Conservation (phyloP, 2,329 filamentous ascomycete genomes). For the Diaporthe batatas region DNA sequence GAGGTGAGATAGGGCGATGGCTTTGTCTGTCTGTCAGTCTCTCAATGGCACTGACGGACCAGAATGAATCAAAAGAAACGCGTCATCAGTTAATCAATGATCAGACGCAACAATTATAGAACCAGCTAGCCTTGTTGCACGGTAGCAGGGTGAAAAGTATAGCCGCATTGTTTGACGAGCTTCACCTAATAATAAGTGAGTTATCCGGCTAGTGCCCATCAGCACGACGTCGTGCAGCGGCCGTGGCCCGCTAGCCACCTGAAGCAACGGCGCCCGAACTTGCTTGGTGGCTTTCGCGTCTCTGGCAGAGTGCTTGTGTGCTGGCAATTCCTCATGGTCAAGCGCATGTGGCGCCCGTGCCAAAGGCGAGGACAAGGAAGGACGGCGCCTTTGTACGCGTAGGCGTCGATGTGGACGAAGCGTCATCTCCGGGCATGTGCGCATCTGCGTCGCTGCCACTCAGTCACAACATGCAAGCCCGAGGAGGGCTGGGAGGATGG, state of each 20-base stretch:
- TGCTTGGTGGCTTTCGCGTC: constrained; percentile 7
- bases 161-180: constrained; percentile 5
- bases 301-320: background rate
- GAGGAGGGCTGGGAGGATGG: no score
- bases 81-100: background rate
- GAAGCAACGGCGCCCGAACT: constrained; percentile 29
- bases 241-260: constrained; percentile 5
- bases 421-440: background rate
- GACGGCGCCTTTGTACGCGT: background rate
- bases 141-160: constrained; percentile 2
- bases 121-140: constrained; percentile 18
- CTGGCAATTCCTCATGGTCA: background rate
- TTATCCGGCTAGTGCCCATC: constrained; percentile 12
- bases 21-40: constrained; percentile 24
- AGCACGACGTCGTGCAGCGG: constrained; percentile 25
- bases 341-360: background rate
- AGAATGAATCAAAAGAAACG: no score
- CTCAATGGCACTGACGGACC: background rate
- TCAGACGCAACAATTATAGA: constrained; percentile 4
- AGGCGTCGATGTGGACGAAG: background rate
- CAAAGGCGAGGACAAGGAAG: background rate
- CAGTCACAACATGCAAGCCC: no score
- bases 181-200: background rate
- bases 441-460: no score
- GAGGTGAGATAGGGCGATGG: background rate